These are phyloP conservation scores for Mucor mucedo DNA, from an alignment of 371 early-diverging fungal species.

Conservation along the genomic window DNA sequence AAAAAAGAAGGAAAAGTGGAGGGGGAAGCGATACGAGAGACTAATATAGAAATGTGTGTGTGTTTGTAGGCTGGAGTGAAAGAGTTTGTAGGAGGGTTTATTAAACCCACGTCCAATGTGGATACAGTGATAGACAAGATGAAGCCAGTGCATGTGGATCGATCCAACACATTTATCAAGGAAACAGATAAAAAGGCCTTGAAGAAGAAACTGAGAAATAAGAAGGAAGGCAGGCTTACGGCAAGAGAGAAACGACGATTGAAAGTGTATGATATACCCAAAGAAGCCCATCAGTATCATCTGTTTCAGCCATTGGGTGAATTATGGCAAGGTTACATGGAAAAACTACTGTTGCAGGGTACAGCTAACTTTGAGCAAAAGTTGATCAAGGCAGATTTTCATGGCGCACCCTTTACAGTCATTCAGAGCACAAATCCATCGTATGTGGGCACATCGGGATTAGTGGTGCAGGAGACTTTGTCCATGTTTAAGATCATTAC, in stretches of 20 bases:
- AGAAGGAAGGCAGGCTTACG: slow-evolving; percentile 56
- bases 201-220: slow-evolving; percentile 25
- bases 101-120: slow-evolving; percentile 19
- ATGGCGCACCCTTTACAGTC: slow-evolving; percentile 75
- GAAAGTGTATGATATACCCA: slow-evolving; percentile 71
- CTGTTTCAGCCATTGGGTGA: slow-evolving; percentile 76
- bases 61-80: slow-evolving; percentile 23
- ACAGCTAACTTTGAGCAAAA: slow-evolving; percentile 59
- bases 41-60: not conserved
- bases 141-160: slow-evolving; percentile 24
- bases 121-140: slow-evolving; percentile 9
- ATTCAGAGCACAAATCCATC: slow-evolving; percentile 80
- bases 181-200: slow-evolving; percentile 26
- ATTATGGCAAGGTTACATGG: slow-evolving; percentile 86
- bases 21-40: not conserved
- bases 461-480: slow-evolving; percentile 88
- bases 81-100: slow-evolving; percentile 24
- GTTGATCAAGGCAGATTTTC: slow-evolving; percentile 83
- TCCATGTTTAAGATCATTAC: slow-evolving; percentile 86
- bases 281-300: slow-evolving; percentile 56
- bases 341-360: slow-evolving; percentile 56
- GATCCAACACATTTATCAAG: slow-evolving; percentile 24
- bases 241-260: slow-evolving; percentile 64
- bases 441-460: slow-evolving; percentile 80
- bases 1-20: no score